Percentiles rank a stretch among this genome's conserved stretches.
phyloP scores from a whole-genome alignment of 2,329 filamentous ascomycete genomes.

The Ceratocystiopsis brevicomis region DNA sequence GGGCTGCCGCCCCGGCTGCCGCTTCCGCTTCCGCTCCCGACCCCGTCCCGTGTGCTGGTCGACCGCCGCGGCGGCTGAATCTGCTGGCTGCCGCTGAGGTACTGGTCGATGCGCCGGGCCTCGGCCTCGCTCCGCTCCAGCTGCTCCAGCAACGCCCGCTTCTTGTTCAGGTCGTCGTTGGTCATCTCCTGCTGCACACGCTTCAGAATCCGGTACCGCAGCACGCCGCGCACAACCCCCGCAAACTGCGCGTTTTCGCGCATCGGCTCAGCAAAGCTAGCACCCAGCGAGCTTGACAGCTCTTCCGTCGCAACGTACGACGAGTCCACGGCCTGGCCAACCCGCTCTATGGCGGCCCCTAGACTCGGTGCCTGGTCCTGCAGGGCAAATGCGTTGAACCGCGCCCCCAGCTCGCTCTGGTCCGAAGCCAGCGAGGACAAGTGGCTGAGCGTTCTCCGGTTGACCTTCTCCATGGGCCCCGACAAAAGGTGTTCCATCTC shows the following conservation, averaged over 20 bases:
- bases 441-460: constrained; percentile 72
- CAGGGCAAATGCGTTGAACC: constrained; percentile 90
- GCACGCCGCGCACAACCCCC: constrained; percentile 72
- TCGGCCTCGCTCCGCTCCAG: constrained; percentile 89
- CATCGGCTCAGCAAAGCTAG: constrained; percentile 94
- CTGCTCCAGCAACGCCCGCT: constrained; percentile 61
- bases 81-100: constrained; percentile 57
- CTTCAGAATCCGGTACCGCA: constrained; percentile 82
- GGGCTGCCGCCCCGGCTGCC: neutral
- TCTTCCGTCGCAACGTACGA: constrained; percentile 95
- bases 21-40: too few relatives aligned
- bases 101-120: constrained; percentile 83
- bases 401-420: constrained; percentile 80
- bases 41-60: constrained; percentile 33
- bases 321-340: constrained; percentile 85
- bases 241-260: constrained; percentile 94
- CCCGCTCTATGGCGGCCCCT: constrained; percentile 78
- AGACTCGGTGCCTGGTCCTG: constrained; percentile 81
- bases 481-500: constrained; percentile 76
- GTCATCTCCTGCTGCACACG: constrained; percentile 96
- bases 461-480: constrained; percentile 93
- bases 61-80: constrained; percentile 48
- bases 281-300: constrained; percentile 68
- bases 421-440: constrained; percentile 69
- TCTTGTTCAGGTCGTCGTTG: constrained; percentile 77